Conservation (phyloP, 495 filamentous ascomycete species). For the Aspergillus incahuasiensis region DNA sequence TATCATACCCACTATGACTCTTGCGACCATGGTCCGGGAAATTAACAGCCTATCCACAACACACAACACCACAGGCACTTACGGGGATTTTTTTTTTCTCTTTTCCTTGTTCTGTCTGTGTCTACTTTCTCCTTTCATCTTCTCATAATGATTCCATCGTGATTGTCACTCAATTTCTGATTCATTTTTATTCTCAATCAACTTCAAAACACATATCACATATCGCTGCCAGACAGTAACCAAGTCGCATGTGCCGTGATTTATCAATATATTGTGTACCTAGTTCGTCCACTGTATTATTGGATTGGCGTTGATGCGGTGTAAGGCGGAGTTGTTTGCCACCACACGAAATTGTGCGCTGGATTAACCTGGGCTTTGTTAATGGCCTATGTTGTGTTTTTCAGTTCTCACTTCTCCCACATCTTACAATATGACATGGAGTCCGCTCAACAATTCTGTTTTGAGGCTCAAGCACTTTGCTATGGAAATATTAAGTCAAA, state of each 20-base stretch:
- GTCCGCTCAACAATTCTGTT: no score
- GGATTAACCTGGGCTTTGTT: neutral
- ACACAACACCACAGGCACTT: no score
- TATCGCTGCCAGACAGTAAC: neutral
- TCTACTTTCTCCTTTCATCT: neutral
- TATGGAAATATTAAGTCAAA: no score
- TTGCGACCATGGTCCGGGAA: neutral
- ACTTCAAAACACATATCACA: conserved; percentile 3
- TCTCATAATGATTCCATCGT: neutral
- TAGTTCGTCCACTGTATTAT: neutral
- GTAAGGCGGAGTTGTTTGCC: neutral
- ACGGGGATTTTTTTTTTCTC: no score
- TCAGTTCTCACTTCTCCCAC: neutral
- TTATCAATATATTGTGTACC: neutral
- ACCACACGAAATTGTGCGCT: conserved; percentile 6
- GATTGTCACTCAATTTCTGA: neutral
- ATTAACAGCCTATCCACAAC: neutral
- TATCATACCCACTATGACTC: neutral
- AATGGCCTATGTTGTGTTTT: neutral
- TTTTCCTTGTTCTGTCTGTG: neutral
- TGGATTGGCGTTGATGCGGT: conserved; percentile 6
- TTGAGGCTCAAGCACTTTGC: no score
- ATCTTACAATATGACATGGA: neutral
- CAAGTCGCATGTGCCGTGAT: neutral
- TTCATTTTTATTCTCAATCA: neutral